Conservation (phyloP, 106 monocot species). For the Acorus calamus region DNA sequence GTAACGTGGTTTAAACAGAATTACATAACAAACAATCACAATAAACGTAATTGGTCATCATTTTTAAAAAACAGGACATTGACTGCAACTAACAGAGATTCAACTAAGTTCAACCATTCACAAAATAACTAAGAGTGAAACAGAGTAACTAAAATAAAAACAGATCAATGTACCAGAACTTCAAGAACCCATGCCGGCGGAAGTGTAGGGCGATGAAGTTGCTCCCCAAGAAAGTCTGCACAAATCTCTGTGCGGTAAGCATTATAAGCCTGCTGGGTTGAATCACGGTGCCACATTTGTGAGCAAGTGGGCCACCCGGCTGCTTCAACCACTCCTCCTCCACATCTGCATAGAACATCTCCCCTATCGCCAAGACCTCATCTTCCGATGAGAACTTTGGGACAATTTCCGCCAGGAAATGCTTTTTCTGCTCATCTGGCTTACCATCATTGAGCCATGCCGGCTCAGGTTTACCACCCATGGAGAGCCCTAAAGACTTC, state of each 20-base stretch:
- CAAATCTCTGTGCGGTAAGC: slow-evolving; percentile 82
- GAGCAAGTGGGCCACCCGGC: slow-evolving; percentile 81
- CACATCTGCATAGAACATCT: slow-evolving; percentile 91
- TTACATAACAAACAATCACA: no score
- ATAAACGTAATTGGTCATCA: no score
- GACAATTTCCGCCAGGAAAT: slow-evolving; percentile 50
- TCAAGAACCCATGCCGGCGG: slow-evolving; percentile 87
- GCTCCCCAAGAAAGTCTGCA: slow-evolving; percentile 93
- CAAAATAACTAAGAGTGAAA: not conserved
- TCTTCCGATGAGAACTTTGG: slow-evolving; percentile 61
- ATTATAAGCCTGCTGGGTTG: slow-evolving; percentile 64
- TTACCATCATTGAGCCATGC: slow-evolving; percentile 90
- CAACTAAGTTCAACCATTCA: no score
- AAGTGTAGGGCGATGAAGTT: slow-evolving; percentile 93
- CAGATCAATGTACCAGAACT: slow-evolving; percentile 66
- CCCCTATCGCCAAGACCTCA: slow-evolving; percentile 89
- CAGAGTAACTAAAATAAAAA: not conserved
- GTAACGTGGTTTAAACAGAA: no score
- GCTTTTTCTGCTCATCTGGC: slow-evolving; percentile 48
- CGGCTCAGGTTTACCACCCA: slow-evolving; percentile 51
- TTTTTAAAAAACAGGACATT: no score
- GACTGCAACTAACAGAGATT: no score
- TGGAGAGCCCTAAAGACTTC: slow-evolving; percentile 51
- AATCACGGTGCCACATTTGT: slow-evolving; percentile 68
- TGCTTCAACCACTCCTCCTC: slow-evolving; percentile 95